A percentile compares a stretch with the other conserved stretches of the same genome.
Evolutionary conservation across 2,329 filamentous ascomycete species (phyloP).

Genomic region (Daldinia sp.): DNA sequence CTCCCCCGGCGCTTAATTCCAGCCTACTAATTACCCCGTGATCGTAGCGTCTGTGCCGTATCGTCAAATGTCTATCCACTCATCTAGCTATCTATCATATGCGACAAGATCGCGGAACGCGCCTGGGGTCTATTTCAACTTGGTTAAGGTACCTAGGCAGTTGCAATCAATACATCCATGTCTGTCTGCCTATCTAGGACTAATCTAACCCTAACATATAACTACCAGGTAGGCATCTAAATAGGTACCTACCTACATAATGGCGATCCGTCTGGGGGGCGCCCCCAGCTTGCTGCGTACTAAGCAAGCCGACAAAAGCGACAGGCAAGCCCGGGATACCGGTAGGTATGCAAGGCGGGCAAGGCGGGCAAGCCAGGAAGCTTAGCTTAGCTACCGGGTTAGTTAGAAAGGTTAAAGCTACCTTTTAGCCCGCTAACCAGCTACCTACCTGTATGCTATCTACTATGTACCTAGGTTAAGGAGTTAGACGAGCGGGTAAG

Average conservation of each 20-base stretch:
- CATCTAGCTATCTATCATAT: neutral
- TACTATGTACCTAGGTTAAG: neutral
- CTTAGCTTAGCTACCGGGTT: slow-evolving; percentile 5
- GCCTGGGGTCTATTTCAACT: neutral
- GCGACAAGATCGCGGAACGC: neutral
- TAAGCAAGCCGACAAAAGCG: slow-evolving; percentile 17
- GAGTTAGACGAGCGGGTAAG: slow-evolving; percentile 3
- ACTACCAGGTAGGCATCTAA: neutral
- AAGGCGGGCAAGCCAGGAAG: neutral
- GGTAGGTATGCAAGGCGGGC: neutral
- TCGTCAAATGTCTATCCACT: neutral
- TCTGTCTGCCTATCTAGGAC: too few relatives aligned
- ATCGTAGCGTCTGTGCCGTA: neutral
- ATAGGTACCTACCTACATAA: slow-evolving; percentile 7
- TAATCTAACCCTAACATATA: neutral
- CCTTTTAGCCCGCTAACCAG: neutral
- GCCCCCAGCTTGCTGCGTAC: slow-evolving; percentile 18
- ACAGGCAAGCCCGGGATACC: neutral
- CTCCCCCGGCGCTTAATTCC: neutral
- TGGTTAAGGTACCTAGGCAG: neutral
- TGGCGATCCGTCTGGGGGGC: neutral
- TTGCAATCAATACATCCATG: too few relatives aligned
- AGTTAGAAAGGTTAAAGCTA: neutral
- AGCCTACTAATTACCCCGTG: neutral
- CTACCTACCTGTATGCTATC: too few relatives aligned